These are phyloP conservation scores for Proliferodiscus dingleyae DNA, from an alignment of 2,329 filamentous ascomycete species.

Conservation along the genomic window DNA sequence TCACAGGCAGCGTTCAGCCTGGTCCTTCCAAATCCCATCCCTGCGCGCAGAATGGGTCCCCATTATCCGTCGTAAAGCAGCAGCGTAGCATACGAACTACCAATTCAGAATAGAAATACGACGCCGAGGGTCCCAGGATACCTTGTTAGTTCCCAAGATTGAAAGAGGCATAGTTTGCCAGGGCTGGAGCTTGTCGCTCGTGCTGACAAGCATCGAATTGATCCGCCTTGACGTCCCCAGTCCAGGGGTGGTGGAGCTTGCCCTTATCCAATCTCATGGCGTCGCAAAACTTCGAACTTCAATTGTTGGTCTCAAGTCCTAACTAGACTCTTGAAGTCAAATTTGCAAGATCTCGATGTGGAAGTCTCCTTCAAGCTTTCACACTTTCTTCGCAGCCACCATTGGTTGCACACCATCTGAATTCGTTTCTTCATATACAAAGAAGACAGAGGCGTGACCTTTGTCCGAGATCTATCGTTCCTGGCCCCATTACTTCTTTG, in stretches of 20 bases:
- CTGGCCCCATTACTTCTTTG: constrained; percentile 7
- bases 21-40: not conserved
- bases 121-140: constrained; percentile 22
- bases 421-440: constrained; percentile 3
- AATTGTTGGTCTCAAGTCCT: constrained; percentile 20
- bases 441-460: constrained; percentile 1
- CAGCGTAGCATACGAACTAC: constrained; percentile 18
- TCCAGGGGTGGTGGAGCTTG: constrained; percentile 9
- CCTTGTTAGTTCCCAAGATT: constrained; percentile 11
- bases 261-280: constrained; percentile 26
- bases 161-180: constrained; percentile 21
- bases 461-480: constrained; percentile 2
- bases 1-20: not conserved
- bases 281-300: constrained; percentile 25
- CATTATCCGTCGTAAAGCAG: constrained; percentile 5
- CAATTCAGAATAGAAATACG: constrained; percentile 25
- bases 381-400: constrained; percentile 14
- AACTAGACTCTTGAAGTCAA: constrained; percentile 9
- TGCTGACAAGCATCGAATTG: constrained; percentile 29
- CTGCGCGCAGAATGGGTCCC: not conserved
- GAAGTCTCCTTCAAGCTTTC: constrained; percentile 20
- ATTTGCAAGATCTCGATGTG: constrained; percentile 23
- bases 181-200: constrained; percentile 24
- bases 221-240: constrained; percentile 19
- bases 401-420: constrained; percentile 1